These are phyloP conservation scores for Sugiyamaella americana DNA, from an alignment of 805 yeast genomes.

Conservation along the genomic window DNA sequence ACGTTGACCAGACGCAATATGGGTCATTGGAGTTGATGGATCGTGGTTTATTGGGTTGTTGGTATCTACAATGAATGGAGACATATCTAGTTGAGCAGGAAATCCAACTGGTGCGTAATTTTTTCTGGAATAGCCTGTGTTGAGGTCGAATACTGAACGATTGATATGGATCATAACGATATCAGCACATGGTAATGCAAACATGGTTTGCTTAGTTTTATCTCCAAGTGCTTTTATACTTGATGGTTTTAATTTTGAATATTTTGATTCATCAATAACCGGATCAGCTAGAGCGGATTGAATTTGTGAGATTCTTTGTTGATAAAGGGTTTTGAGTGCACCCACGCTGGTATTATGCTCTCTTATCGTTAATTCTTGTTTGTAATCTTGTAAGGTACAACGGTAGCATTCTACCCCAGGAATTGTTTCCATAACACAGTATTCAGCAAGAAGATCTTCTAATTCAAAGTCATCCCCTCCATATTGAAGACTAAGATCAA, in stretches of 20 bases:
- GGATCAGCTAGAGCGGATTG: constrained; percentile 53
- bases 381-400: constrained; percentile 56
- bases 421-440: constrained; percentile 65
- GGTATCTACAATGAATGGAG: constrained; percentile 63
- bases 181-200: constrained; percentile 68
- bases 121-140: constrained; percentile 75
- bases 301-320: constrained; percentile 43
- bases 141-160: constrained; percentile 87
- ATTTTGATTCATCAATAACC: constrained; percentile 73
- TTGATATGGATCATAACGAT: constrained; percentile 76
- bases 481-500: constrained; percentile 28
- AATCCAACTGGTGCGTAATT: constrained; percentile 78
- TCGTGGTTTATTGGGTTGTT: constrained; percentile 58
- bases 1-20: constrained; percentile 3
- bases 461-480: constrained; percentile 15
- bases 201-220: constrained; percentile 76
- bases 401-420: constrained; percentile 94
- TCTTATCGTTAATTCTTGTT: constrained; percentile 25
- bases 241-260: constrained; percentile 65
- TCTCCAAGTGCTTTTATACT: constrained; percentile 67
- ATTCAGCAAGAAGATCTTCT: constrained; percentile 26
- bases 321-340: constrained; percentile 29
- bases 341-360: constrained; percentile 4
- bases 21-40: constrained; percentile 61
- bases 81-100: constrained; percentile 61